These are phyloP conservation scores for Forsythia suspensa DNA, from an alignment of 257 asterid genomes.

Conservation along the genomic window DNA sequence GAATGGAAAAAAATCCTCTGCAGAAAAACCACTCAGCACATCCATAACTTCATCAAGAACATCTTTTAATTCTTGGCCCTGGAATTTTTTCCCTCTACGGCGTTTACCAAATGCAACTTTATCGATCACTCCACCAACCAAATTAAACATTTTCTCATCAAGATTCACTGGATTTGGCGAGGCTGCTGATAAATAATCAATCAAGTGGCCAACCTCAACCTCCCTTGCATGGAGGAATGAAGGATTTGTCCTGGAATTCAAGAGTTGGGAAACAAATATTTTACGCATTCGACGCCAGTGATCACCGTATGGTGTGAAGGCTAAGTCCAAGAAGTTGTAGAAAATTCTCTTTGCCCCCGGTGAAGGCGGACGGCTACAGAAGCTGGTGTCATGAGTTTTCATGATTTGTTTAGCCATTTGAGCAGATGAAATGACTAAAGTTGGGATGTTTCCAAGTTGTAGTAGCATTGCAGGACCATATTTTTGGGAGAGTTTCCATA, in stretches of 20 bases:
- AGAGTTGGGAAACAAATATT: constrained; percentile 21
- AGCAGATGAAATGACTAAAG: constrained; percentile 26
- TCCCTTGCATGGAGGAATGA: constrained; percentile 9
- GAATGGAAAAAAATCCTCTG: constrained; percentile 28
- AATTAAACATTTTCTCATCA: constrained; percentile 22
- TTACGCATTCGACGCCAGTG: constrained; percentile 26
- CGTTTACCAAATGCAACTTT: constrained; percentile 28
- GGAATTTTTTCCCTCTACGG: constrained; percentile 14
- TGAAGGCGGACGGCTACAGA: constrained; percentile 18
- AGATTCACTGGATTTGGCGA: constrained; percentile 18
- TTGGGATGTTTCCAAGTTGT: constrained; percentile 25
- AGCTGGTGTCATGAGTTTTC: constrained; percentile 26
- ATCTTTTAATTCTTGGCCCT: constrained; percentile 14
- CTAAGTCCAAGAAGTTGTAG: constrained; percentile 12
- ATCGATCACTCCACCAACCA: constrained; percentile 19
- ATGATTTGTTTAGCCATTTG: constrained; percentile 29
- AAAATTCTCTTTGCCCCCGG: constrained; percentile 1
- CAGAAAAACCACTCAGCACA: constrained; percentile 19
- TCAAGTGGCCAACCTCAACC: constrained; percentile 12
- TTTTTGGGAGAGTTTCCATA: constrained; percentile 10
- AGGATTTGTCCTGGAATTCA: not conserved
- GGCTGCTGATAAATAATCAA: not conserved
- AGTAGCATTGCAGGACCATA: constrained; percentile 30
- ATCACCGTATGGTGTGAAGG: constrained; percentile 19
- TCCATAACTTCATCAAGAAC: constrained; percentile 19